Conservation (phyloP, 768 basidiomycete genomes). For the Lactarius hengduanensis region DNA sequence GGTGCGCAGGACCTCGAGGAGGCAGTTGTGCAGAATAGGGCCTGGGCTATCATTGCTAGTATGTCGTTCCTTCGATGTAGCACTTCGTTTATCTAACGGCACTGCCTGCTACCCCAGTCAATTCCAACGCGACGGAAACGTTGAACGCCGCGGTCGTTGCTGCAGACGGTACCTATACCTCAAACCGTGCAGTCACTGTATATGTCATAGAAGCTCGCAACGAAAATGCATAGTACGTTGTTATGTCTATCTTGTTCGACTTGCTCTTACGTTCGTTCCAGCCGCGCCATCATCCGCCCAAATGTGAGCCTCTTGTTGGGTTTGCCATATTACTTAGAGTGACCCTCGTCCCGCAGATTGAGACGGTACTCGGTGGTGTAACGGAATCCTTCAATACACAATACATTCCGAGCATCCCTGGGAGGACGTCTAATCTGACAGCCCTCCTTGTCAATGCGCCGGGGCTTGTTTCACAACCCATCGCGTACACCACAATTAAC, state of each 20-base stretch:
- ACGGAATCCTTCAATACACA: slow-evolving; percentile 38
- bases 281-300: slow-evolving; percentile 13
- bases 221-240: slow-evolving; percentile 53
- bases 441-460: slow-evolving; percentile 48
- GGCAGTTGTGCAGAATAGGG: slow-evolving; percentile 48
- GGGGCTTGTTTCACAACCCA: slow-evolving; percentile 47
- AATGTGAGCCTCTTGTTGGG: slow-evolving; percentile 2
- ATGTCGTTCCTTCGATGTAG: not conserved
- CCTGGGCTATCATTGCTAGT: slow-evolving; percentile 59
- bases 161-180: slow-evolving; percentile 44
- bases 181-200: slow-evolving; percentile 41
- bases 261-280: not conserved
- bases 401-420: slow-evolving; percentile 36
- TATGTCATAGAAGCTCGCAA: slow-evolving; percentile 51
- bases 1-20: slow-evolving; percentile 44
- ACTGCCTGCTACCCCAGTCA: slow-evolving; percentile 36
- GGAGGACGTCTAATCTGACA: slow-evolving; percentile 32
- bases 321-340: not conserved
- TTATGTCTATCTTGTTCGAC: not conserved
- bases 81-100: slow-evolving; percentile 34
- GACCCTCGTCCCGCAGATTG: slow-evolving; percentile 28
- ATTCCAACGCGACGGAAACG: slow-evolving; percentile 33
- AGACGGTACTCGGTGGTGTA: slow-evolving; percentile 39
- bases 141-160: slow-evolving; percentile 30
- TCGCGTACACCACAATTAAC: slow-evolving; percentile 50